Percentiles rank a stretch among this genome's conserved stretches.
These are phyloP conservation scores for Erodium maritimum DNA, from an alignment of 345 rosid genomes.

Conservation along the genomic window DNA sequence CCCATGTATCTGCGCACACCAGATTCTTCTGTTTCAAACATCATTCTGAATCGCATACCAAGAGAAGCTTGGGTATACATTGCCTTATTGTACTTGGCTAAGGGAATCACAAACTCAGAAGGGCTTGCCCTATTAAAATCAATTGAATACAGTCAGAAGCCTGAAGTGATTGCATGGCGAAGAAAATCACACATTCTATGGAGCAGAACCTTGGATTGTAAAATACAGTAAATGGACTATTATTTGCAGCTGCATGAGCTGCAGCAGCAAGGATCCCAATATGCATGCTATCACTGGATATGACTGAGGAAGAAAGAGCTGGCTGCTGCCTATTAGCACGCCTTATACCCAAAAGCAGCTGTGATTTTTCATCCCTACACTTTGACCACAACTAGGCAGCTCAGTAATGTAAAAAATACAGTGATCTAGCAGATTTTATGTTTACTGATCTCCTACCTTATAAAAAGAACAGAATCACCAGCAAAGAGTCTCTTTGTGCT, in stretches of 20 bases:
- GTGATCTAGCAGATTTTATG: conserved; percentile 8
- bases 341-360: conserved; percentile 76
- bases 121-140: conserved; percentile 74
- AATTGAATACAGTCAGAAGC: conserved; percentile 14
- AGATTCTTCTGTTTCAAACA: conserved; percentile 95
- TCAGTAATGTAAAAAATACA: conserved; percentile 3
- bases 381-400: conserved; percentile 10
- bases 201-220: conserved; percentile 77
- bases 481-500: conserved; percentile 87
- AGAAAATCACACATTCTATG: neutral
- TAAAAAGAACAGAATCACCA: conserved; percentile 89
- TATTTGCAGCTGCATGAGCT: conserved; percentile 95
- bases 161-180: neutral
- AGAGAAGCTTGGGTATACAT: conserved; percentile 80
- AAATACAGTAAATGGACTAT: conserved; percentile 81
- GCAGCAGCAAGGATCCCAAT: conserved; percentile 99
- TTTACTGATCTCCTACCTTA: conserved; percentile 39
- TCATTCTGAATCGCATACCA: conserved; percentile 96
- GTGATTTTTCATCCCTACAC: conserved; percentile 84
- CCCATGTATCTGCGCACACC: conserved; percentile 98
- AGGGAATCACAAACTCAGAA: conserved; percentile 89
- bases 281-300: conserved; percentile 98
- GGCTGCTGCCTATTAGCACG: conserved; percentile 86
- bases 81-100: conserved; percentile 85
- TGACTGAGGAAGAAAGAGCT: conserved; percentile 84